phyloP scores from a whole-genome alignment of 2,329 filamentous ascomycete genomes.

The Boeremia lycopersici region DNA sequence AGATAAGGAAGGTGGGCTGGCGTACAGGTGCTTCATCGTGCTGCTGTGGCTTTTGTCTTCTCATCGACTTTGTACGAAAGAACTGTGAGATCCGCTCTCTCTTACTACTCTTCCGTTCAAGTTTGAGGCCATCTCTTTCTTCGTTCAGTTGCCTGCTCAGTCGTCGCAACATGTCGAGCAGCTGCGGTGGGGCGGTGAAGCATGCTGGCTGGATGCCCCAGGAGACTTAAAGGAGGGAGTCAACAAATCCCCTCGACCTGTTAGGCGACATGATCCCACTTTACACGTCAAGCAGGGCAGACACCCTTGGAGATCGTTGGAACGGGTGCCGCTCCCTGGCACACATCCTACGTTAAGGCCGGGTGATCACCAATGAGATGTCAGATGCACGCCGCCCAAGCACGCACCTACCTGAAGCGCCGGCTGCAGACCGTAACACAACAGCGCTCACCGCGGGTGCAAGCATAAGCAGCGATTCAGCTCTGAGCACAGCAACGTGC shows the following conservation, averaged over 20 bases:
- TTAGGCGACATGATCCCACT: conserved; percentile 27
- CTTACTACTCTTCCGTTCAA: conserved; percentile 37
- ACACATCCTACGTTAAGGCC: conserved; percentile 23
- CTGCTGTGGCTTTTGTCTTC: conserved; percentile 30
- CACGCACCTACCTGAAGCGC: conserved; percentile 21
- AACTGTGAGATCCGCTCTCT: conserved; percentile 39
- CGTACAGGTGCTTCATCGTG: conserved; percentile 29
- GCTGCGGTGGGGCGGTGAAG: conserved; percentile 19
- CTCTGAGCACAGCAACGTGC: conserved; percentile 13
- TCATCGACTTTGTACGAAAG: conserved; percentile 29
- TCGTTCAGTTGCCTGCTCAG: conserved; percentile 30
- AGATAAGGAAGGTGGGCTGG: conserved; percentile 3
- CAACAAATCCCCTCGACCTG: conserved; percentile 29
- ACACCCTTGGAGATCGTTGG: conserved; percentile 34
- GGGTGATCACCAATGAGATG: conserved; percentile 34
- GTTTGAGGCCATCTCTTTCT: conserved; percentile 24
- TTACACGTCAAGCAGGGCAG: conserved; percentile 38
- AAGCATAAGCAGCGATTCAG: not conserved
- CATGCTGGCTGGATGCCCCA: conserved; percentile 31
- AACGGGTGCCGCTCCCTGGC: conserved; percentile 30
- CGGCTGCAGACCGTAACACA: conserved; percentile 23
- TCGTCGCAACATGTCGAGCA: conserved; percentile 39
- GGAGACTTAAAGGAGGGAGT: conserved; percentile 23
- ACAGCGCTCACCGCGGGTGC: conserved; percentile 14
- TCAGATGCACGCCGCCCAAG: conserved; percentile 17